Evolutionary conservation across 2,329 filamentous ascomycete species (phyloP).

Genomic region (Alternaria viburni): DNA sequence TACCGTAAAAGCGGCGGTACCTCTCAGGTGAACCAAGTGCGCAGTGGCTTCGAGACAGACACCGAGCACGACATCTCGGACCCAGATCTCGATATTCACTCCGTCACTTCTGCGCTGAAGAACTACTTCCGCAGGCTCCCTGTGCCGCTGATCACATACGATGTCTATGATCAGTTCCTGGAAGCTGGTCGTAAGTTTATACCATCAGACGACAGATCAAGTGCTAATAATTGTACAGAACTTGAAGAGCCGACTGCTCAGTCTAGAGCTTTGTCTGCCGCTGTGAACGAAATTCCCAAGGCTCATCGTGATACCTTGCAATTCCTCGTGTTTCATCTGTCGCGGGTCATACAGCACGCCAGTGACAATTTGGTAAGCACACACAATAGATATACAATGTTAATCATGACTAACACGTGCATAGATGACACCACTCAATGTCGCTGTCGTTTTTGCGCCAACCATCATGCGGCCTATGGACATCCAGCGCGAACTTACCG

Average conservation of each 20-base stretch:
- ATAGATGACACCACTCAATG: slow-evolving; percentile 93
- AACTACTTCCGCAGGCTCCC: slow-evolving; percentile 97
- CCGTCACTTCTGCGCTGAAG: slow-evolving; percentile 93
- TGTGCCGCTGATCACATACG: slow-evolving; percentile 85
- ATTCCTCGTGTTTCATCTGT: slow-evolving; percentile 92
- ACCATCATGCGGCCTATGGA: slow-evolving; percentile 94
- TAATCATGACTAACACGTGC: slow-evolving; percentile 17
- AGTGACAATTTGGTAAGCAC: slow-evolving; percentile 79
- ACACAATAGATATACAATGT: background rate
- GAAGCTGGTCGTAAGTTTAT: slow-evolving; percentile 73
- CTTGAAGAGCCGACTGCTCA: slow-evolving; percentile 62
- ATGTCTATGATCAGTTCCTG: slow-evolving; percentile 87
- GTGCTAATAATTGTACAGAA: slow-evolving; percentile 51
- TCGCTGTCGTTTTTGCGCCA: slow-evolving; percentile 95
- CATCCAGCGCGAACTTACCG: slow-evolving; percentile 92
- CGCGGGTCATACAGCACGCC: slow-evolving; percentile 81
- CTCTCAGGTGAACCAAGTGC: slow-evolving; percentile 86
- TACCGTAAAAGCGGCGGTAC: slow-evolving; percentile 97
- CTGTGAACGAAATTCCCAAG: slow-evolving; percentile 78
- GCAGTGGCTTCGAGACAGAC: slow-evolving; percentile 87
- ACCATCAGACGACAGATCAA: background rate
- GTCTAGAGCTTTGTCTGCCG: slow-evolving; percentile 68
- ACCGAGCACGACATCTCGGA: slow-evolving; percentile 92
- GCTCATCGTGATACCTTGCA: slow-evolving; percentile 89
- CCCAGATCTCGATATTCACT: slow-evolving; percentile 90